Percentiles rank a stretch among this genome's conserved stretches.
Evolutionary conservation across 2,329 filamentous ascomycete genomes (phyloP).

Genomic region (Stagonosporopsis vannaccii): DNA sequence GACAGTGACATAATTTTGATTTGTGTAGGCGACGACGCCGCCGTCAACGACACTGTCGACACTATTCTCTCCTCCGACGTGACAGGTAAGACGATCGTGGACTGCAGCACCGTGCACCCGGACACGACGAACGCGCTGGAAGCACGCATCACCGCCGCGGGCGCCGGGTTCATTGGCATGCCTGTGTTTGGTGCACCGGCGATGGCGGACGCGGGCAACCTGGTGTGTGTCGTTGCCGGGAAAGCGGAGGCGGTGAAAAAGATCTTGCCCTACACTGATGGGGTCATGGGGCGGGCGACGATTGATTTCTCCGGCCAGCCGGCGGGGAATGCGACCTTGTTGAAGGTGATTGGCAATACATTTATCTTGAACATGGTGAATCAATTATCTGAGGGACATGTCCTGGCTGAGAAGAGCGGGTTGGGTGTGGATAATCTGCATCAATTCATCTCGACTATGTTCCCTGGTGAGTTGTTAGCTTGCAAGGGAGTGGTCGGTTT

Average conservation of each 20-base stretch:
- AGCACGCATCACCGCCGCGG: conserved; percentile 62
- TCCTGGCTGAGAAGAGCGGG: conserved; percentile 80
- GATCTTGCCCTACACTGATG: conserved; percentile 73
- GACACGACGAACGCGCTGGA: conserved; percentile 76
- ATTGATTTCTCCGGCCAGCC: conserved; percentile 76
- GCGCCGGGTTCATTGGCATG: conserved; percentile 77
- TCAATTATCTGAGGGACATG: conserved; percentile 78
- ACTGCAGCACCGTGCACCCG: conserved; percentile 88
- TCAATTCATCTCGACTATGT: conserved; percentile 74
- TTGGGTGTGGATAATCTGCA: conserved; percentile 75
- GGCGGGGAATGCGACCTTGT: conserved; percentile 70
- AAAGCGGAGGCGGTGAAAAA: conserved; percentile 65
- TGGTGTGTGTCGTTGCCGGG: conserved; percentile 78
- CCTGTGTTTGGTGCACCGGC: conserved; percentile 77
- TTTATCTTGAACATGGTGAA: conserved; percentile 86
- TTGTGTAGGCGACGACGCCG: conserved; percentile 79
- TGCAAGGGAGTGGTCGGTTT: too few relatives aligned
- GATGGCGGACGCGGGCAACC: conserved; percentile 72
- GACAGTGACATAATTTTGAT: conserved; percentile 81
- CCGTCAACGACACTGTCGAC: conserved; percentile 69
- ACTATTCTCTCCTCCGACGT: conserved; percentile 64
- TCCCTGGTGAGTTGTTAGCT: conserved; percentile 62
- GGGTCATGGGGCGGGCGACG: conserved; percentile 72
- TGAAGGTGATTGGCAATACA: conserved; percentile 87
- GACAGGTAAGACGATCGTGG: conserved; percentile 79